Evolutionary conservation across 352 stramenopile genomes (phyloP).

Genomic region (Stramenopiles sp.): DNA sequence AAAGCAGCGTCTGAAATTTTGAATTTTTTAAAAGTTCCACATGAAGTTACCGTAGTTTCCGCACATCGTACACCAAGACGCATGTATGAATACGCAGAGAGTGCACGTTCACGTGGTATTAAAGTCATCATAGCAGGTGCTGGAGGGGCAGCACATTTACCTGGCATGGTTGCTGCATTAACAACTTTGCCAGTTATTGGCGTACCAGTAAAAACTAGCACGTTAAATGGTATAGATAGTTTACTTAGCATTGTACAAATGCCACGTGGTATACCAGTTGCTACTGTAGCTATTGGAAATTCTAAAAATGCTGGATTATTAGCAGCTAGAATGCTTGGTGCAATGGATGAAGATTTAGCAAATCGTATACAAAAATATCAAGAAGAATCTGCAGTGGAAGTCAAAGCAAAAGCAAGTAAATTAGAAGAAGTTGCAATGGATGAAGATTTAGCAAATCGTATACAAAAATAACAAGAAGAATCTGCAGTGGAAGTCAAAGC

Average conservation of each 20-base stretch:
- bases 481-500: slow-evolving; percentile 73
- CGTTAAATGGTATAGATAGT: slow-evolving; percentile 87
- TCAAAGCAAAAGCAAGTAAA: slow-evolving; percentile 68
- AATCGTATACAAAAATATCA: slow-evolving; percentile 75
- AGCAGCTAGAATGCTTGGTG: slow-evolving; percentile 79
- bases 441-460: too few relatives aligned
- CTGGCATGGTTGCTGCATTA: slow-evolving; percentile 71
- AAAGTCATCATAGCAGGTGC: slow-evolving; percentile 81
- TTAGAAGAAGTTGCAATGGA: slow-evolving; percentile 55
- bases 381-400: slow-evolving; percentile 61
- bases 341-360: slow-evolving; percentile 38
- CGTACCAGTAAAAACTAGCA: slow-evolving; percentile 90
- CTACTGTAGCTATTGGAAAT: slow-evolving; percentile 94
- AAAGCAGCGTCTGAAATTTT: slow-evolving; percentile 76
- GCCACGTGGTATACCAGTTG: slow-evolving; percentile 86
- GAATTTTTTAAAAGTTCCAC: slow-evolving; percentile 78
- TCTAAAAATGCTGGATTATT: slow-evolving; percentile 90
- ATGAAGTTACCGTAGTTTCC: slow-evolving; percentile 92
- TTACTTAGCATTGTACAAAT: slow-evolving; percentile 98
- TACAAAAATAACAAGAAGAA: too few relatives aligned
- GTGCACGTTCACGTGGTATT: slow-evolving; percentile 57
- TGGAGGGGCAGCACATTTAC: slow-evolving; percentile 86
- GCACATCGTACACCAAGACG: slow-evolving; percentile 88
- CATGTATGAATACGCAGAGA: slow-evolving; percentile 83
- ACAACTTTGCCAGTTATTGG: slow-evolving; percentile 71